These are phyloP conservation scores for Fusarium coicis DNA, from an alignment of 2,329 filamentous ascomycete genomes.

Conservation along the genomic window DNA sequence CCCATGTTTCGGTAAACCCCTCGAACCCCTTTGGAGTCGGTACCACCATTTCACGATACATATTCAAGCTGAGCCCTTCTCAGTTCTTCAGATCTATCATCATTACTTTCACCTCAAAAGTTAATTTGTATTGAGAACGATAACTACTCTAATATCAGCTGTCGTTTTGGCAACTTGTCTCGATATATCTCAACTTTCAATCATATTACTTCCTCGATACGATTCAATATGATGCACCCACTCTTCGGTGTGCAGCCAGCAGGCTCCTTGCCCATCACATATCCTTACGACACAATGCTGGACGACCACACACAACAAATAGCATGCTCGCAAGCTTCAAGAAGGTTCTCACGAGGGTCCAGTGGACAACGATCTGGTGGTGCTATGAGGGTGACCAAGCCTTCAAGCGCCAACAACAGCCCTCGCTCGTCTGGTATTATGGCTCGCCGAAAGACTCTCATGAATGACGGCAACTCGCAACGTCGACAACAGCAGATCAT, in stretches of 20 bases:
- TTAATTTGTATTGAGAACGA: not conserved
- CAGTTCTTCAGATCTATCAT: constrained; percentile 4
- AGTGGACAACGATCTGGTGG: constrained; percentile 61
- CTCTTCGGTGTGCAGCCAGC: constrained; percentile 42
- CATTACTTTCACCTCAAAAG: not conserved
- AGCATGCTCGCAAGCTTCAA: constrained; percentile 57
- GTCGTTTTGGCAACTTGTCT: not conserved
- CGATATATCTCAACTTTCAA: not conserved
- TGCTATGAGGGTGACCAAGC: constrained; percentile 71
- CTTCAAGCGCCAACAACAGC: constrained; percentile 75
- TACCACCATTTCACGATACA: constrained; percentile 45
- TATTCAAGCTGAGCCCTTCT: constrained; percentile 45
- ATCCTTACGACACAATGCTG: constrained; percentile 55
- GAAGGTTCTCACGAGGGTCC: constrained; percentile 61
- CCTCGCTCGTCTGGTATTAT: constrained; percentile 64
- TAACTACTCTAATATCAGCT: not conserved
- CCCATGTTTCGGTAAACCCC: constrained; percentile 49
- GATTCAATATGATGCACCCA: constrained; percentile 48
- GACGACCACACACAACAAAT: constrained; percentile 66
- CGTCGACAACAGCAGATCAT: constrained; percentile 59
- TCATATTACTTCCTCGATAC: not conserved
- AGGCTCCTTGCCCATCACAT: constrained; percentile 42
- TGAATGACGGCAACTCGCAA: constrained; percentile 60
- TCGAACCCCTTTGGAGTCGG: constrained; percentile 41
- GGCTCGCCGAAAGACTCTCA: constrained; percentile 66